phyloP scores from a whole-genome alignment of 805 yeast genomes.

The Starmera dryadoides region DNA sequence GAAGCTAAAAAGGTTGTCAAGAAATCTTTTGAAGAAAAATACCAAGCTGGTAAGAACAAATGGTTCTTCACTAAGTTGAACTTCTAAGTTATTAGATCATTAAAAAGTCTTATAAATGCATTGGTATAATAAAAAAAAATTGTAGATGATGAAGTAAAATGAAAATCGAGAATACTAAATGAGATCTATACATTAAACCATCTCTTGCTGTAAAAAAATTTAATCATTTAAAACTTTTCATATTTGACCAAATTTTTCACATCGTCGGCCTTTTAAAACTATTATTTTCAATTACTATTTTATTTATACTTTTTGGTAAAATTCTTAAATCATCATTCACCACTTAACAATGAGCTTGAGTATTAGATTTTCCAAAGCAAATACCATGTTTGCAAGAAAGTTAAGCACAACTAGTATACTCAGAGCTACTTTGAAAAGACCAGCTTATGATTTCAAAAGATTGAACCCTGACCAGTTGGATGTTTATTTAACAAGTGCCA shows the following conservation, averaged over 20 bases:
- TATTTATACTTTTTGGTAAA: too few species aligned
- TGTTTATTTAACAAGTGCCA: conserved; percentile 21
- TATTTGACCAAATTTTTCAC: too few species aligned
- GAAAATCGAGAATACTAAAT: too few species aligned
- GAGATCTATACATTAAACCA: too few species aligned
- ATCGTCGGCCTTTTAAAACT: too few species aligned
- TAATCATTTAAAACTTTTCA: too few species aligned
- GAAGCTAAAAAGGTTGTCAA: conserved; percentile 98
- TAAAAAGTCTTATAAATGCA: background rate
- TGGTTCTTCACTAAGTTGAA: conserved; percentile 99
- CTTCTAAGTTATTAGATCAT: conserved; percentile 42
- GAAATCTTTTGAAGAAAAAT: conserved; percentile 99
- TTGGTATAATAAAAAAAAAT: background rate
- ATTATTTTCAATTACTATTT: too few species aligned
- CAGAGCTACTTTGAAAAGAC: conserved; percentile 16
- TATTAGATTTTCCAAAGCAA: background rate
- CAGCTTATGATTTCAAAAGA: conserved; percentile 27
- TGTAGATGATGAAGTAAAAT: too few species aligned
- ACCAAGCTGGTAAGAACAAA: conserved; percentile 99
- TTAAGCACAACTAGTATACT: background rate
- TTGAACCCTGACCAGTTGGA: conserved; percentile 21
- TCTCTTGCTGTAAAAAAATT: too few species aligned
- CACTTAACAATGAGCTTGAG: too few species aligned
- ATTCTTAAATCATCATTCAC: too few species aligned
- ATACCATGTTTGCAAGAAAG: background rate